Evolutionary conservation across 2,329 filamentous ascomycete genomes (phyloP).

Genomic region (Sordariomycetes sp.): DNA sequence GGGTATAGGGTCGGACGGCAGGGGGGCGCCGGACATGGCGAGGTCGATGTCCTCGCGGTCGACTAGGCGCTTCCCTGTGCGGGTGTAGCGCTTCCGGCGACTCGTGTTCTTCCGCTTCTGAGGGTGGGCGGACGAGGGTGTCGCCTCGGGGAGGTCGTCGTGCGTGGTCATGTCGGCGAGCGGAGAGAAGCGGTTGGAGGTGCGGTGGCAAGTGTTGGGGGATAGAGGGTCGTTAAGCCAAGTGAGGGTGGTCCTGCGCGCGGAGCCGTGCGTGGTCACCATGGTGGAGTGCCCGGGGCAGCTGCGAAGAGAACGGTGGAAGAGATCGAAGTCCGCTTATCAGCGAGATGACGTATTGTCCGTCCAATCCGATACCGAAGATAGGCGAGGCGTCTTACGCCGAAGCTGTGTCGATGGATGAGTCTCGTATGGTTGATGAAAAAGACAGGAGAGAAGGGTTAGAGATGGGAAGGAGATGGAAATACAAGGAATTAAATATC

Average conservation of each 20-base stretch:
- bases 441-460: neutral
- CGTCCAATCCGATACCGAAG: neutral
- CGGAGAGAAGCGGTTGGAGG: conserved; percentile 1
- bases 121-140: neutral
- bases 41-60: neutral
- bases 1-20: neutral
- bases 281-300: neutral
- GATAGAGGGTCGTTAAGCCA: neutral
- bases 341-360: neutral
- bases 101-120: neutral
- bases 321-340: neutral
- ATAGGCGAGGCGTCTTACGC: neutral
- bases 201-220: neutral
- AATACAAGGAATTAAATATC: neutral
- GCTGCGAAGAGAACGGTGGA: neutral
- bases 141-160: neutral
- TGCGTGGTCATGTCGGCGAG: conserved; percentile 1
- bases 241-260: neutral
- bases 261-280: neutral
- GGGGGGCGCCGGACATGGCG: neutral
- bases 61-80: neutral
- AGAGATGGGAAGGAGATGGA: neutral
- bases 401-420: neutral
- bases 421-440: neutral
- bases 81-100: neutral